Evolutionary conservation across 306 rosid species (phyloP).

Genomic region (Mimosa pudica): DNA sequence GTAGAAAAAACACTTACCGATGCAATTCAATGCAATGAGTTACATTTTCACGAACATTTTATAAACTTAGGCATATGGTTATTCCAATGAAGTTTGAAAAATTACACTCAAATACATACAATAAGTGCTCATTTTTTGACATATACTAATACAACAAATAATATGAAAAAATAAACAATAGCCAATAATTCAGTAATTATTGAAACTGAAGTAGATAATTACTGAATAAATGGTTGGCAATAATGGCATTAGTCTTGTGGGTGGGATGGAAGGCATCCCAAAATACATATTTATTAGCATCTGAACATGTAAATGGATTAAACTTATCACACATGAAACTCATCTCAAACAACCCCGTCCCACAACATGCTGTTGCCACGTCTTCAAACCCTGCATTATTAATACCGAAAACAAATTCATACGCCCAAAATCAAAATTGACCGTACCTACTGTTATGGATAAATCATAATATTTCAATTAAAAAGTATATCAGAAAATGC

Average conservation of each 20-base stretch:
- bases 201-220: slow-evolving; percentile 43
- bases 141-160: background rate
- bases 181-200: background rate
- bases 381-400: slow-evolving; percentile 45
- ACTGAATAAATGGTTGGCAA: slow-evolving; percentile 46
- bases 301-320: slow-evolving; percentile 56
- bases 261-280: slow-evolving; percentile 42
- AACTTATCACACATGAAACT: slow-evolving; percentile 47
- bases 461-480: background rate
- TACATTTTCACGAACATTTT: too few species aligned
- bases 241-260: slow-evolving; percentile 49
- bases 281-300: slow-evolving; percentile 6
- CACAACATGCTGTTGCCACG: slow-evolving; percentile 57
- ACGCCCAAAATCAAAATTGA: background rate
- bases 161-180: background rate
- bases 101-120: background rate
- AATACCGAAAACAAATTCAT: background rate
- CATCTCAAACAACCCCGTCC: slow-evolving; percentile 62
- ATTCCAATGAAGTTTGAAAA: background rate
- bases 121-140: background rate
- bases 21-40: too few species aligned
- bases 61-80: background rate
- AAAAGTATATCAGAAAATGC: background rate
- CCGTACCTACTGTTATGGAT: too few species aligned
- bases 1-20: too few species aligned